Base-by-base conservation (phyloP, 2,329 filamentous ascomycete species). In the Microdochium trichocladiopsis region DNA sequence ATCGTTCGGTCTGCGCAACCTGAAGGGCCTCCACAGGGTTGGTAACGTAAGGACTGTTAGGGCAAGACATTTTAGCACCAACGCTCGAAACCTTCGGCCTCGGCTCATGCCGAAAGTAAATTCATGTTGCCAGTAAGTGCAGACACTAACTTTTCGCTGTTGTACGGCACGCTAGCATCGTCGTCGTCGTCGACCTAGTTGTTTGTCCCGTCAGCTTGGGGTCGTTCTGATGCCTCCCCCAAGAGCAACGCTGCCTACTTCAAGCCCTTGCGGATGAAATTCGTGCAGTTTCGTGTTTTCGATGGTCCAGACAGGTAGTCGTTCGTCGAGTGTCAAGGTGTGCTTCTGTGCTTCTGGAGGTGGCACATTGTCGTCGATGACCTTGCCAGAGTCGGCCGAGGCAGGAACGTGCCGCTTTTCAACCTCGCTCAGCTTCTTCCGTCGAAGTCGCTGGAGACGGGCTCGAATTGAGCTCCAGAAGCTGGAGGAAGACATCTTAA, bases 21-120 rank as follows among this genome's bases (percentile, higher is more conserved):
- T 37, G 22, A 33, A 51, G 47, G 21, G n/a, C 45, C 37, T 53
- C 47, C n/a, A 53, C 47, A 31, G 53, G 51, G 22, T 51, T 50
- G 11, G 18, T 45, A 3, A 50, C 9, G 33, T 33, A 52, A 16
- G 37, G 36, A 24, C 51, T 52, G n/a, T 8, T 45, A 21, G 6
- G 18, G 18, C 22, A 18, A 45, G 41, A 45, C 21, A 22, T 22
- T 45, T 45, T 45, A 45, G 21, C 41, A 8, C 16, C 41, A 45
- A 22, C 18, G 41, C 18, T 18, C 41, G 5, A 22, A 45, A 45
- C 12, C 41, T 22, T 45, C 9, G 5, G n/a, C 9, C 6, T 12
- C 18, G 21, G 41, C 12, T 22, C 9, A 8, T 45, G 18, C 41
- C 41, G 21, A 45, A 23, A 45, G 18, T 11, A 11, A 45, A 11